Evolutionary conservation across 2,329 filamentous ascomycete genomes (phyloP).

Genomic region (Tolypocladium paradoxum): DNA sequence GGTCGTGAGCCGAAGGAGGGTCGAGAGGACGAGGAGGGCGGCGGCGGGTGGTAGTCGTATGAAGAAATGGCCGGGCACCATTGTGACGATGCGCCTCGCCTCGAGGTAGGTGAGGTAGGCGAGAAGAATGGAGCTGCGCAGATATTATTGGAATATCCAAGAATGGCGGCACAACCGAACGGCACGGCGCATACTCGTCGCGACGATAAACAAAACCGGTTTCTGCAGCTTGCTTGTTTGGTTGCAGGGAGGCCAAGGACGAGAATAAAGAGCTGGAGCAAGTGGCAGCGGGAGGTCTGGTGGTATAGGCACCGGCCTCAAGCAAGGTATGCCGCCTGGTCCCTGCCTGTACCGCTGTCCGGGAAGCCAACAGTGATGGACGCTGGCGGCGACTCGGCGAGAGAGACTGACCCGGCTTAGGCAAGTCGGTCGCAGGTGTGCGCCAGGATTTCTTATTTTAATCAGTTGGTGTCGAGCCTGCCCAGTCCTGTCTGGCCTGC

Average conservation of each 20-base stretch:
- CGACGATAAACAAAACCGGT: background rate
- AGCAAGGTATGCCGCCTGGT: background rate
- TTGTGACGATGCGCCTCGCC: background rate
- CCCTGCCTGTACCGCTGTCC: background rate
- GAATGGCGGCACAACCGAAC: background rate
- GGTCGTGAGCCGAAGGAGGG: conserved; percentile 19
- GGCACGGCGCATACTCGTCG: background rate
- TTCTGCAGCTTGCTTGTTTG: background rate
- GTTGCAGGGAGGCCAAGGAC: background rate
- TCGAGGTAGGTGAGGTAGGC: background rate
- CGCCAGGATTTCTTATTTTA: background rate
- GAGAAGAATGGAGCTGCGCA: background rate
- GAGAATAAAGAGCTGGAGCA: background rate
- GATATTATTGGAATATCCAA: background rate
- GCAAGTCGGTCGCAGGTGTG: background rate
- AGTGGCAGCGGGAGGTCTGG: background rate
- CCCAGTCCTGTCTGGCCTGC: background rate
- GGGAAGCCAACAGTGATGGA: background rate
- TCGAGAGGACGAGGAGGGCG: background rate
- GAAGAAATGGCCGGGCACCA: background rate
- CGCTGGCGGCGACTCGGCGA: background rate
- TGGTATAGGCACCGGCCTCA: background rate
- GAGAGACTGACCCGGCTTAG: background rate
- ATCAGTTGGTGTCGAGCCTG: background rate
- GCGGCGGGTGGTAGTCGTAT: background rate